Evolutionary conservation across 108 stramenopile genomes (phyloP).

Genomic region (Nitzschia sp.): DNA sequence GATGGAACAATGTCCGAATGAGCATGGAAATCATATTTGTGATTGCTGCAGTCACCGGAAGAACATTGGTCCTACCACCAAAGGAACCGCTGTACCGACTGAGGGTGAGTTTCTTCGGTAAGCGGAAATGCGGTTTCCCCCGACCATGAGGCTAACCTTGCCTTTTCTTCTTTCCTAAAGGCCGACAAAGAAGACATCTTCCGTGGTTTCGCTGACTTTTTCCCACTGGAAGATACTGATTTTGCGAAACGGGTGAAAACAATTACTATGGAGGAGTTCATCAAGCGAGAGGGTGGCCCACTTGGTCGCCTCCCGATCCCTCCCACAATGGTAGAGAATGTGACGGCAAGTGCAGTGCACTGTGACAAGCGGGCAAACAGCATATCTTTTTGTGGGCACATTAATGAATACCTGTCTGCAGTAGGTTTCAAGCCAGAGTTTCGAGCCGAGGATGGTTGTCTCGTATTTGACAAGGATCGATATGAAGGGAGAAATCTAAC

Average conservation of each 20-base stretch:
- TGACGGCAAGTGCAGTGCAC: slow-evolving; percentile 40
- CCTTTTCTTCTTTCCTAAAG: neutral
- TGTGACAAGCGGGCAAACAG: slow-evolving; percentile 42
- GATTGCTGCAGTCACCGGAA: slow-evolving; percentile 78
- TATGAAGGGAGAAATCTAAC: slow-evolving; percentile 33
- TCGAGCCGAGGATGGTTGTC: slow-evolving; percentile 43
- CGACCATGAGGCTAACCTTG: neutral
- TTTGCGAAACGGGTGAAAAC: slow-evolving; percentile 51
- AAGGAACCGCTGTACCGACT: slow-evolving; percentile 75
- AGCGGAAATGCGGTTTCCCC: neutral
- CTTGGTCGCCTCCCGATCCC: slow-evolving; percentile 56
- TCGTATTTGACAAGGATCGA: slow-evolving; percentile 67
- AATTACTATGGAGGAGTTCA: slow-evolving; percentile 63
- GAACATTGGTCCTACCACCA: slow-evolving; percentile 89
- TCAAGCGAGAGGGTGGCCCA: slow-evolving; percentile 52
- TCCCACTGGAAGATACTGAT: slow-evolving; percentile 51
- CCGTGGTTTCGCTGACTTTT: slow-evolving; percentile 82
- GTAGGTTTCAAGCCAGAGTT: slow-evolving; percentile 51
- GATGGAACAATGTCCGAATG: slow-evolving; percentile 79
- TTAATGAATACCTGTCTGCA: slow-evolving; percentile 49
- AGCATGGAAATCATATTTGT: slow-evolving; percentile 83
- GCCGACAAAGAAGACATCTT: slow-evolving; percentile 52
- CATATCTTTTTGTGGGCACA: slow-evolving; percentile 34
- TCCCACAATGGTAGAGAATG: slow-evolving; percentile 36
- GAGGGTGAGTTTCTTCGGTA: slow-evolving; percentile 7